Conservation (phyloP, 2,329 filamentous ascomycete genomes). For the Fusarium sororula region DNA sequence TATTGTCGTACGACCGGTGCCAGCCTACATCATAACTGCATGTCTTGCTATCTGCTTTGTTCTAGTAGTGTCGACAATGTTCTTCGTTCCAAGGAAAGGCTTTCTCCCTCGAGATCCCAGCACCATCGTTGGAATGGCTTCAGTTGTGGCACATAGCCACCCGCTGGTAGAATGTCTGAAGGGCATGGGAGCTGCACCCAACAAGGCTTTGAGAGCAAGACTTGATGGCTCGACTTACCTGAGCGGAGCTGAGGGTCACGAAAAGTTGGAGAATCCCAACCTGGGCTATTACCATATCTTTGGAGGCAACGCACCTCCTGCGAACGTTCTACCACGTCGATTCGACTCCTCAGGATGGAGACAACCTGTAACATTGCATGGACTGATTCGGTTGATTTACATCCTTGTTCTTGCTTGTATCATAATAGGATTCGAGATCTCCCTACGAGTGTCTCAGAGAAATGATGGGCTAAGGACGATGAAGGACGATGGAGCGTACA, state of each 20-base stretch:
- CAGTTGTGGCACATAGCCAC: constrained; percentile 49
- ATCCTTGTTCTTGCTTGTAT: constrained; percentile 42
- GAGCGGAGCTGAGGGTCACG: constrained; percentile 49
- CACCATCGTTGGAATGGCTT: constrained; percentile 48
- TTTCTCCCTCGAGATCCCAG: constrained; percentile 50
- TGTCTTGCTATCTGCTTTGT: constrained; percentile 42
- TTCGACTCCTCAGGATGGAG: constrained; percentile 42
- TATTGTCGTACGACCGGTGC: constrained; percentile 43
- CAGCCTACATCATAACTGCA: constrained; percentile 45
- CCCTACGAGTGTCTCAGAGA: constrained; percentile 44
- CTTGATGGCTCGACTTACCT: constrained; percentile 44
- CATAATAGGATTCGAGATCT: constrained; percentile 48
- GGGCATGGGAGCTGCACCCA: constrained; percentile 47
- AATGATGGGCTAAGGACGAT: constrained; percentile 46
- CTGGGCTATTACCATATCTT: constrained; percentile 41
- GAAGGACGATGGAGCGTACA: constrained; percentile 41
- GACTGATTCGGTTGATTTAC: constrained; percentile 40
- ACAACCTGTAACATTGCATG: constrained; percentile 46
- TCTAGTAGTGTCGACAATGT: constrained; percentile 31
- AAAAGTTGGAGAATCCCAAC: constrained; percentile 40
- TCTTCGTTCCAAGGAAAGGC: constrained; percentile 42
- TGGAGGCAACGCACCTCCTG: constrained; percentile 36
- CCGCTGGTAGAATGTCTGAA: constrained; percentile 47
- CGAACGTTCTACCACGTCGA: constrained; percentile 9
- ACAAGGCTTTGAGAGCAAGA: constrained; percentile 38